These are phyloP conservation scores for Ceratocystis alfenasii DNA, from an alignment of 2,329 filamentous ascomycete genomes.

Conservation along the genomic window DNA sequence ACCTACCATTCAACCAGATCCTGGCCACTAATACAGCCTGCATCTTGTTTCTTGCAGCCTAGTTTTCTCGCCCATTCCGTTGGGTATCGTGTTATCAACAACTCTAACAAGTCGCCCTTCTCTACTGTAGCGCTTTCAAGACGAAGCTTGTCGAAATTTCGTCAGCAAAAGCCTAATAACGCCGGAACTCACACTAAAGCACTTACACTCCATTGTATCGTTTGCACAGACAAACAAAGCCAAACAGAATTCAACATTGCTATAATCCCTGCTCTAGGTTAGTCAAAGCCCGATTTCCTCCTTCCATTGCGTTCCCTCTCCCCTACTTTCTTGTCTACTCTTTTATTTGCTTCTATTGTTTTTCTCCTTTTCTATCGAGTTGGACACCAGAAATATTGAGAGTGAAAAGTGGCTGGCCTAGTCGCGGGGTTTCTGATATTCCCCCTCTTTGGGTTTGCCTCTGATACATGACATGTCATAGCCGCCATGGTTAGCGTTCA, in stretches of 20 bases:
- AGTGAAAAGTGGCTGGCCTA: not conserved
- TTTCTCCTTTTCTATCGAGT: not conserved
- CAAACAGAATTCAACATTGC: not conserved
- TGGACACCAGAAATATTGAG: too few species aligned
- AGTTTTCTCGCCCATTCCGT: too few species aligned
- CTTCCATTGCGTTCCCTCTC: not conserved
- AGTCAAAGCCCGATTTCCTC: not conserved
- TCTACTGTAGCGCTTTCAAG: not conserved
- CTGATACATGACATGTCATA: constrained; percentile 7
- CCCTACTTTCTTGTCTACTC: not conserved
- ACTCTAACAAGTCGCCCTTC: not conserved
- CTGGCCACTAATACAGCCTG: too few species aligned
- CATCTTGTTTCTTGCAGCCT: too few species aligned
- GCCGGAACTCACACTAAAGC: not conserved
- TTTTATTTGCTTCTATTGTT: not conserved
- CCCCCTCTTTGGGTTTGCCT: not conserved
- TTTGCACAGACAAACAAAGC: constrained; percentile 3
- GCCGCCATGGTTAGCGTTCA: not conserved
- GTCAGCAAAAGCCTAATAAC: too few species aligned
- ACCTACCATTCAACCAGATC: too few species aligned
- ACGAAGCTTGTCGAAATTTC: not conserved
- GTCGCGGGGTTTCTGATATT: constrained; percentile 1
- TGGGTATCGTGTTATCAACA: too few species aligned
- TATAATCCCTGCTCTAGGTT: constrained; percentile 7
- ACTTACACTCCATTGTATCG: constrained; percentile 8